Base-by-base conservation (phyloP, 1,284 basidiomycete species). In the Mycena sp. region DNA sequence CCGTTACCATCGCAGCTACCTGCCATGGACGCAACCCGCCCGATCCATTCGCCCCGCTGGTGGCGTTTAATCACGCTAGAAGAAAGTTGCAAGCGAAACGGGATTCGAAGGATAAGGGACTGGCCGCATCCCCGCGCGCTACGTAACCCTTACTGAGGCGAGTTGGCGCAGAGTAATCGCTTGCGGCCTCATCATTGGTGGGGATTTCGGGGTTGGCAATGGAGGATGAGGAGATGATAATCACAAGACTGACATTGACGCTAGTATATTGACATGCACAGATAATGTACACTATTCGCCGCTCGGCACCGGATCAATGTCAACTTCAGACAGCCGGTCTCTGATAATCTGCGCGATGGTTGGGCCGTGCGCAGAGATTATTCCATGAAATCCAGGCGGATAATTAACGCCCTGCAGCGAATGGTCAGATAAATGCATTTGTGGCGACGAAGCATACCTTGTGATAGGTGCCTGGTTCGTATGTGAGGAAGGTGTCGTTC, bases 401-500 rank as follows among this genome's bases (percentile, higher is more conserved):
- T 67, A 70, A 9, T 75, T 60, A 14, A 78, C 68, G 14, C 77
- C 76, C 78, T 78, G 52, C 30, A 52, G 21, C 37, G 54, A 12
- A 25, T 25, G 14, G 11, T 35, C 32, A 35, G 14, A 61, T n/a
- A 35, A 46, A 44, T 48, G 30, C n/a, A 16, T 41, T 23, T 17
- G 29, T 19, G 9, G 9, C 44, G 10, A 29, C 16, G n/a, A 21
- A 16, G 64, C 69, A 30, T 41, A 74, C 75, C 53, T 73, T 58
- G 50, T 78, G 77, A 67, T 74, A 76, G 41, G 72, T 62, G 7
- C 76, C 78, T n/a, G 69, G 68, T 9, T 73, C 67, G 59, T 74
- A 80, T 0, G 78, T 79, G 21, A 74, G 53, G 19, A 73, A 63
- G 1, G 77, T 79, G 63, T 81, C 78, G 60, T 82, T 81, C 78